Conservation (phyloP, 345 rosid genomes). For the Eucalyptus curtisii region DNA sequence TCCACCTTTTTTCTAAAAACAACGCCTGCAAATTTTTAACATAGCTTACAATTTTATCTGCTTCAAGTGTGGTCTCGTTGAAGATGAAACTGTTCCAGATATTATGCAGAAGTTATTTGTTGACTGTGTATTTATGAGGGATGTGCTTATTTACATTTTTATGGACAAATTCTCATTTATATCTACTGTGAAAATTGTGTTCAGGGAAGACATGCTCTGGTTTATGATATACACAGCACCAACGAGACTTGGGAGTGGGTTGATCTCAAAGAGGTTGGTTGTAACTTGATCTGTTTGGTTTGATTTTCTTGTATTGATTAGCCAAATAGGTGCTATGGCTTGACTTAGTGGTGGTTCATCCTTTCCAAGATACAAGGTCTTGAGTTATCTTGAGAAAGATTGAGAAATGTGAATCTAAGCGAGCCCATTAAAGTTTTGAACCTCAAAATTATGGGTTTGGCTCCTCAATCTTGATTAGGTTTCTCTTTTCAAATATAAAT, state of each 20-base stretch:
- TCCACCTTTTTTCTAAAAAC: background rate
- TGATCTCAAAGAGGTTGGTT: slow-evolving; percentile 66
- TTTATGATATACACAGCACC: slow-evolving; percentile 55
- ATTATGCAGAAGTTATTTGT: background rate
- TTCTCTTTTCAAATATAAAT: background rate
- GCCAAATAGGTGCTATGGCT: background rate
- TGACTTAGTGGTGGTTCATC: background rate
- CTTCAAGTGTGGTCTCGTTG: background rate
- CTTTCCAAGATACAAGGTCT: background rate
- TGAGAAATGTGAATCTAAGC: background rate
- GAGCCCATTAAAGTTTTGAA: background rate
- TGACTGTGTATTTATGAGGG: background rate
- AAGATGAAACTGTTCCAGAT: background rate
- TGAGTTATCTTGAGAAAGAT: background rate
- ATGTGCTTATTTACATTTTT: background rate
- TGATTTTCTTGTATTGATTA: background rate
- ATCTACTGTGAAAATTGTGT: background rate
- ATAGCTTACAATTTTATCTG: background rate
- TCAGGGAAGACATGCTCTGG: slow-evolving; percentile 89
- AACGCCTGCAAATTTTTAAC: background rate
- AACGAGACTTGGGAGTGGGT: slow-evolving; percentile 98
- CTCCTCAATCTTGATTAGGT: background rate
- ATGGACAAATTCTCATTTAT: background rate
- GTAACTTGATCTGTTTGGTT: background rate
- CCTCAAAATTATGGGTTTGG: background rate